Evolutionary conservation across 495 filamentous ascomycete species (phyloP).

Genomic region (Friedmanniomyces simplex): DNA sequence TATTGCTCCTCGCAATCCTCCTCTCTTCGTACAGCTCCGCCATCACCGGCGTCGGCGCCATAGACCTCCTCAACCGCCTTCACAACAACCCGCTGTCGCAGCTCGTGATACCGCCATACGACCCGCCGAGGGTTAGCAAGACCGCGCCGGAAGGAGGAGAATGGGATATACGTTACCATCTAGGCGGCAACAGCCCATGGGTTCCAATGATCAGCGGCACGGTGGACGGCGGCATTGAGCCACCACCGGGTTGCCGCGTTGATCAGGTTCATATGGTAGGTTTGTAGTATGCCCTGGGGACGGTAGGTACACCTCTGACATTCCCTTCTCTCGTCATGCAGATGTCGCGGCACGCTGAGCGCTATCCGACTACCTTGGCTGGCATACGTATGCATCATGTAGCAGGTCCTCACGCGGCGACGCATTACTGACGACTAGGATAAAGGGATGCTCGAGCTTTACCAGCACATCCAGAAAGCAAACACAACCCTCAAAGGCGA

Average conservation of each 20-base stretch:
- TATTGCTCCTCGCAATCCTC: neutral
- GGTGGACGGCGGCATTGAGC: slow-evolving; percentile 33
- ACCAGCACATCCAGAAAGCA: slow-evolving; percentile 36
- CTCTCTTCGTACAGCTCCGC: neutral
- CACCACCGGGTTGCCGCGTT: slow-evolving; percentile 40
- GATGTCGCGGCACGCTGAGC: slow-evolving; percentile 50
- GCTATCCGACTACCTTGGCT: slow-evolving; percentile 46
- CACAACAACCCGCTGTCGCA: neutral
- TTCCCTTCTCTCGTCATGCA: slow-evolving; percentile 21
- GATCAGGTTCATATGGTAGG: slow-evolving; percentile 52
- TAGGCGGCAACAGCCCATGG: slow-evolving; percentile 53
- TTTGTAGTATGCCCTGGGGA: neutral
- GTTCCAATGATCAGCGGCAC: slow-evolving; percentile 41
- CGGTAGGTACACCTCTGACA: slow-evolving; percentile 1
- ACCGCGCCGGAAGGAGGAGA: neutral
- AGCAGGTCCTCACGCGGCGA: too few species aligned
- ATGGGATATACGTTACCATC: slow-evolving; percentile 48
- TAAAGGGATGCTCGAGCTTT: slow-evolving; percentile 42
- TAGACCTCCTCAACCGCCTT: neutral
- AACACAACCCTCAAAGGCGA: slow-evolving; percentile 38
- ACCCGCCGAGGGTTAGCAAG: neutral
- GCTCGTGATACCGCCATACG: neutral
- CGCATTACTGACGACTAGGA: too few species aligned
- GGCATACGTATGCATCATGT: slow-evolving; percentile 36
- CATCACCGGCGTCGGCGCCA: neutral